phyloP scores from a whole-genome alignment of 1,284 basidiomycete species.

The Heliocybe sulcata region DNA sequence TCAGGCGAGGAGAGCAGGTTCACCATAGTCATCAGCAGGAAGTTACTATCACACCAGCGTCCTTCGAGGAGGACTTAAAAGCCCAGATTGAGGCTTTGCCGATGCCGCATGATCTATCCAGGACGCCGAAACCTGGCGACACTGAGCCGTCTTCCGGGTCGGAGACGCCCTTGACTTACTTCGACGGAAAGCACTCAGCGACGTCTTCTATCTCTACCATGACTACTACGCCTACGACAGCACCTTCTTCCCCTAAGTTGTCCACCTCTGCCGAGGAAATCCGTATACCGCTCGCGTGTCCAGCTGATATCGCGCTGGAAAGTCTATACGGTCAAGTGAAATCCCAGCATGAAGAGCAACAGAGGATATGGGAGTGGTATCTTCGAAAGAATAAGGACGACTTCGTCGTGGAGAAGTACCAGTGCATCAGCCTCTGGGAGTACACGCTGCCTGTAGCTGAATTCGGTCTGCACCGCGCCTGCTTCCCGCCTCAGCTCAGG shows the following conservation, averaged over 20 bases:
- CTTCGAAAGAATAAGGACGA: slow-evolving; percentile 75
- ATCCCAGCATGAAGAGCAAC: slow-evolving; percentile 78
- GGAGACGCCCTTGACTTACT: slow-evolving; percentile 30
- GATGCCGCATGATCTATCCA: slow-evolving; percentile 32
- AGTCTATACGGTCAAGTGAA: slow-evolving; percentile 67
- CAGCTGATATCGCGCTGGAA: slow-evolving; percentile 59
- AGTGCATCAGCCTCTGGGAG: slow-evolving; percentile 75
- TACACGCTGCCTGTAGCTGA: slow-evolving; percentile 70
- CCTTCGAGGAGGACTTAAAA: slow-evolving; percentile 44
- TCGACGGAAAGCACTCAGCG: slow-evolving; percentile 28
- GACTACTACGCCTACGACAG: background rate
- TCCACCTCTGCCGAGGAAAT: slow-evolving; percentile 26
- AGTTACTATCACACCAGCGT: slow-evolving; percentile 27
- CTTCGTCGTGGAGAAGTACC: slow-evolving; percentile 90
- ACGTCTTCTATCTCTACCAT: slow-evolving; percentile 11
- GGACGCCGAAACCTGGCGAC: slow-evolving; percentile 34
- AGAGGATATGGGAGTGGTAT: slow-evolving; percentile 91
- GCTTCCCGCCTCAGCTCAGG: slow-evolving; percentile 61
- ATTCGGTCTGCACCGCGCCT: slow-evolving; percentile 56
- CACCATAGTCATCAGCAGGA: slow-evolving; percentile 38
- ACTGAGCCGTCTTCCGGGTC: slow-evolving; percentile 14
- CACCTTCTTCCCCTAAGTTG: slow-evolving; percentile 13
- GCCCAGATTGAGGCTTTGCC: slow-evolving; percentile 67
- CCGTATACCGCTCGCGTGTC: slow-evolving; percentile 39
- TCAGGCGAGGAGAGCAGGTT: slow-evolving; percentile 68